A percentile compares a stretch with the other conserved stretches of the same genome.
These are phyloP conservation scores for Gonapodya prolifera DNA, from an alignment of 192 early-diverging fungal genomes.

Conservation along the genomic window DNA sequence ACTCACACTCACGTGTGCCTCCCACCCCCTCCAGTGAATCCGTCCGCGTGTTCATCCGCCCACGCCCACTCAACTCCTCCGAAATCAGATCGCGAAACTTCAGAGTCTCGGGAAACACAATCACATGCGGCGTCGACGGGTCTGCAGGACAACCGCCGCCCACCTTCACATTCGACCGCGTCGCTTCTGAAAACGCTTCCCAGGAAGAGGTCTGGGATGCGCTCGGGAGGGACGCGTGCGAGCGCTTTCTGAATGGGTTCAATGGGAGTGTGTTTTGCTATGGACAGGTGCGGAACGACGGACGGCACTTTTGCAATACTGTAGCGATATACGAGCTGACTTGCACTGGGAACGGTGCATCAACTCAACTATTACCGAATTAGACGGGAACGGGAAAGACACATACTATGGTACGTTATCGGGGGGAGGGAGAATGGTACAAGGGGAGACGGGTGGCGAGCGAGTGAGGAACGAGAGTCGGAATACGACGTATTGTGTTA, in stretches of 20 bases:
- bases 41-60: background rate
- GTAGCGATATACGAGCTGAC: background rate
- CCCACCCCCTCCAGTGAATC: background rate
- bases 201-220: constrained; percentile 44
- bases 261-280: constrained; percentile 53
- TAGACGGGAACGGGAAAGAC: constrained; percentile 41
- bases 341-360: background rate
- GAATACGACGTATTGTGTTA: no score
- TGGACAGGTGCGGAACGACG: constrained; percentile 7
- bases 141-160: background rate
- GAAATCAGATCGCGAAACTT: background rate
- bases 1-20: no score
- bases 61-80: background rate
- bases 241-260: constrained; percentile 45
- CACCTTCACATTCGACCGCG: background rate
- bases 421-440: no score
- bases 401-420: constrained; percentile 53
- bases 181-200: background rate
- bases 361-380: constrained; percentile 4
- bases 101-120: background rate
- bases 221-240: constrained; percentile 39
- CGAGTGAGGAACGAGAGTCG: no score
- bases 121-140: background rate
- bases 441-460: no score
- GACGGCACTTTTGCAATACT: background rate